A percentile compares a stretch with the other conserved stretches of the same genome.
Evolutionary conservation across 176 grass and related monocot species (phyloP).

Genomic region (Phragmites australis): DNA sequence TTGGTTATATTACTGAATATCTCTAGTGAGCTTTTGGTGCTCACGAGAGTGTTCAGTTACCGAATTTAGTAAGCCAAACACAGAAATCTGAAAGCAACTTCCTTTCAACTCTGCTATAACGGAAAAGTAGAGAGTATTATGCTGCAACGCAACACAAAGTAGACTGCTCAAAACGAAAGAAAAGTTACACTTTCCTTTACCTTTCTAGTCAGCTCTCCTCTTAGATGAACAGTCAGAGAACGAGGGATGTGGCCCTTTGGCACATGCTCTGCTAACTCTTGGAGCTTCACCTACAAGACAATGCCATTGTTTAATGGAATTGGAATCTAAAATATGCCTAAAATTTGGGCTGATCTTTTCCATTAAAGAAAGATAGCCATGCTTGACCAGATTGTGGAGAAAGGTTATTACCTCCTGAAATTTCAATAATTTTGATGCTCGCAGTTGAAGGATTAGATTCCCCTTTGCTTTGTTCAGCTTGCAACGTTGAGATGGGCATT

Average conservation of each 20-base stretch:
- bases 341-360: neutral
- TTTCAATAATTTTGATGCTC: slow-evolving; percentile 97
- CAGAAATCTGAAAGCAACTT: neutral
- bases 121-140: neutral
- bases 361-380: slow-evolving; percentile 15
- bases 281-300: slow-evolving; percentile 83
- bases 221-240: slow-evolving; percentile 89
- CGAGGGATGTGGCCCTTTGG: slow-evolving; percentile 99
- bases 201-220: slow-evolving; percentile 98
- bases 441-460: slow-evolving; percentile 90
- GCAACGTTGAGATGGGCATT: slow-evolving; percentile 93
- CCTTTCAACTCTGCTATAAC: neutral
- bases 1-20: neutral
- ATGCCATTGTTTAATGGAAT: slow-evolving; percentile 4
- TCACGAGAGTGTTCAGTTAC: neutral
- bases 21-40: neutral
- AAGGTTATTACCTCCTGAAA: slow-evolving; percentile 84
- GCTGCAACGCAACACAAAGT: slow-evolving; percentile 1
- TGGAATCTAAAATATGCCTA: slow-evolving; percentile 2
- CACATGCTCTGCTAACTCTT: slow-evolving; percentile 97
- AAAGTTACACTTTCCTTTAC: slow-evolving; percentile 39
- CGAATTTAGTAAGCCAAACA: neutral
- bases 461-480: slow-evolving; percentile 91
- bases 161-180: neutral
- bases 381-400: neutral